Evolutionary conservation across 768 basidiomycete genomes (phyloP).

Genomic region (Tricholoma matsutake): DNA sequence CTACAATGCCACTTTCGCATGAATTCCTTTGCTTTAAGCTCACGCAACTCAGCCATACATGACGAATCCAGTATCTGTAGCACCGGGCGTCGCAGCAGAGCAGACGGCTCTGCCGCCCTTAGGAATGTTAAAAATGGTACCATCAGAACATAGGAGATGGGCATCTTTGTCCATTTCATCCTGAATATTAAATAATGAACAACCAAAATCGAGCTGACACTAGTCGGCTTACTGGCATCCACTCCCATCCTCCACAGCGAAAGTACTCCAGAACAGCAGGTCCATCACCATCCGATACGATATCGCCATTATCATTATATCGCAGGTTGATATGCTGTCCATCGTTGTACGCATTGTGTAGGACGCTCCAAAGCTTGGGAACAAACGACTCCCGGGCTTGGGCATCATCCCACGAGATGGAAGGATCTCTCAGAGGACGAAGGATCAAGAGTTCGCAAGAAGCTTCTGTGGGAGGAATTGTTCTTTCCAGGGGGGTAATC

Average conservation of each 20-base stretch:
- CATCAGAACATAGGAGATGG: slow-evolving; percentile 79
- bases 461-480: slow-evolving; percentile 38
- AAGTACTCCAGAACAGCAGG: slow-evolving; percentile 70
- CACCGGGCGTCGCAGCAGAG: slow-evolving; percentile 33
- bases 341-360: slow-evolving; percentile 72
- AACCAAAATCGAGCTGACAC: not conserved
- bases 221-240: slow-evolving; percentile 61
- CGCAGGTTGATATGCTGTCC: slow-evolving; percentile 66
- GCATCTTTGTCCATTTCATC: slow-evolving; percentile 56
- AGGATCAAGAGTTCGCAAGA: slow-evolving; percentile 75
- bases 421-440: slow-evolving; percentile 65
- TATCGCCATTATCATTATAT: slow-evolving; percentile 47
- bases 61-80: slow-evolving; percentile 37
- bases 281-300: slow-evolving; percentile 42
- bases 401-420: slow-evolving; percentile 36
- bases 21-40: not conserved
- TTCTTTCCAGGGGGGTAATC: slow-evolving; percentile 62
- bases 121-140: slow-evolving; percentile 62
- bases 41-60: slow-evolving; percentile 37
- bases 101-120: slow-evolving; percentile 57
- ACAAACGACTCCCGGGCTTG: slow-evolving; percentile 49
- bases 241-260: slow-evolving; percentile 79
- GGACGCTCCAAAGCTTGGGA: slow-evolving; percentile 47
- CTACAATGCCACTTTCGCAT: not conserved
- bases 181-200: slow-evolving; percentile 33